Percentiles rank a stretch among this genome's conserved stretches.
These are phyloP conservation scores for Amanita molliuscula DNA, from an alignment of 768 basidiomycete genomes.

Conservation along the genomic window DNA sequence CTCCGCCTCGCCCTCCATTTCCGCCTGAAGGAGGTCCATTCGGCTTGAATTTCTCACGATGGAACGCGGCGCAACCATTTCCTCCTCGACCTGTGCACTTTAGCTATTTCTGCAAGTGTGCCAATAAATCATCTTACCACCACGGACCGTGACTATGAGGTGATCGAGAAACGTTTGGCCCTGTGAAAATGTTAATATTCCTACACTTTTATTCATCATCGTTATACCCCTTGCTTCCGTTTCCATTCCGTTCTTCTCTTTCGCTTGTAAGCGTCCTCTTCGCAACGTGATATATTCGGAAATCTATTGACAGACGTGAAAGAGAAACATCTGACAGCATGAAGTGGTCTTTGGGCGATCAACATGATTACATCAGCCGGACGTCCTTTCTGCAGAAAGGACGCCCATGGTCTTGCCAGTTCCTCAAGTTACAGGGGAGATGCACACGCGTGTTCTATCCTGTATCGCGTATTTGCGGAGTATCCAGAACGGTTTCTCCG, in stretches of 20 bases:
- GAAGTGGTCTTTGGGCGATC: neutral
- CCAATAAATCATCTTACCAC: constrained; percentile 33
- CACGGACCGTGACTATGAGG: constrained; percentile 67
- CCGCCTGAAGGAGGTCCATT: constrained; percentile 90
- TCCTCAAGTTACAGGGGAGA: too few relatives aligned
- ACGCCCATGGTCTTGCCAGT: too few relatives aligned
- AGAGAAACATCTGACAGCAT: neutral
- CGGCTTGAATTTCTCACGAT: constrained; percentile 78
- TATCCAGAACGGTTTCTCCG: neutral
- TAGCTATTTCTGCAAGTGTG: neutral
- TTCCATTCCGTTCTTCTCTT: constrained; percentile 67
- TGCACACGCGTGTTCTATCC: too few relatives aligned
- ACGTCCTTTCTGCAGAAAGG: too few relatives aligned
- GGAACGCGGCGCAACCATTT: constrained; percentile 86
- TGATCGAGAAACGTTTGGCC: constrained; percentile 78
- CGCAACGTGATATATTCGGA: constrained; percentile 8
- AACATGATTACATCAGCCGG: neutral
- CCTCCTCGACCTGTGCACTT: constrained; percentile 67
- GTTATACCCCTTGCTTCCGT: constrained; percentile 54
- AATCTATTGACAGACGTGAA: neutral
- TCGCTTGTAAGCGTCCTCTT: constrained; percentile 30
- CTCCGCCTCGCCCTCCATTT: constrained; percentile 82
- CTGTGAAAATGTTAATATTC: constrained; percentile 23
- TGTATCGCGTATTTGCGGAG: too few relatives aligned
- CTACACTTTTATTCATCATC: neutral